phyloP scores from a whole-genome alignment of 192 early-diverging fungal species.

The Pecoramyces ruminantium region DNA sequence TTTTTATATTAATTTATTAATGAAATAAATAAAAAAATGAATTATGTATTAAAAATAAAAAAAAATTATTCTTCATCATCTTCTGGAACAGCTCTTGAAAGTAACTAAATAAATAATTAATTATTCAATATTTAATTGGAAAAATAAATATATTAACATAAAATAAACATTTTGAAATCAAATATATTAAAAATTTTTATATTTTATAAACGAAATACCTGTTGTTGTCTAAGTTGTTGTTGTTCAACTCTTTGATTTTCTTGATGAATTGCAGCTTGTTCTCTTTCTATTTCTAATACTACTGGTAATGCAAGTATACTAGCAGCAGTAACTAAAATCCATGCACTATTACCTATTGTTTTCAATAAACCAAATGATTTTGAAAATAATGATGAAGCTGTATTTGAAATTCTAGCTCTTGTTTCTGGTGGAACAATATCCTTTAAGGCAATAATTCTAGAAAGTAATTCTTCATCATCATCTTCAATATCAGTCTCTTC shows the following conservation, averaged over 20 bases:
- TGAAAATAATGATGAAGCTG: constrained; percentile 30
- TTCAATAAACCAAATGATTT: constrained; percentile 37
- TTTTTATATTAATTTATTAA: too few relatives aligned
- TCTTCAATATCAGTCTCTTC: constrained; percentile 53
- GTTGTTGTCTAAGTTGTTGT: constrained; percentile 8
- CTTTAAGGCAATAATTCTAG: constrained; percentile 63
- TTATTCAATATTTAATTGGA: background rate
- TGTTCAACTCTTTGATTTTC: constrained; percentile 29
- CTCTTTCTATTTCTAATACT: constrained; percentile 72
- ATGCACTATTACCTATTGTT: constrained; percentile 64
- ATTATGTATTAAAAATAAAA: background rate
- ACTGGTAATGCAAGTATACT: constrained; percentile 70
- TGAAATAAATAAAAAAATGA: too few relatives aligned
- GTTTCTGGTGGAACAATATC: constrained; percentile 71
- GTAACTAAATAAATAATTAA: background rate
- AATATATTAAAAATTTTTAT: too few relatives aligned
- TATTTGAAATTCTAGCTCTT: constrained; percentile 39
- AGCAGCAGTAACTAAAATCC: constrained; percentile 77
- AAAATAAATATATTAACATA: background rate
- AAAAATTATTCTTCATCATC: background rate
- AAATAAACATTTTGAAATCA: too few relatives aligned
- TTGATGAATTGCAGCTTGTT: constrained; percentile 67
- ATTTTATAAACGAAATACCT: background rate
- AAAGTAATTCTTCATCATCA: constrained; percentile 62
- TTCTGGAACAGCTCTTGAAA: background rate